phyloP scores from a whole-genome alignment of 257 asterid species.

The Verbascum thapsus region DNA sequence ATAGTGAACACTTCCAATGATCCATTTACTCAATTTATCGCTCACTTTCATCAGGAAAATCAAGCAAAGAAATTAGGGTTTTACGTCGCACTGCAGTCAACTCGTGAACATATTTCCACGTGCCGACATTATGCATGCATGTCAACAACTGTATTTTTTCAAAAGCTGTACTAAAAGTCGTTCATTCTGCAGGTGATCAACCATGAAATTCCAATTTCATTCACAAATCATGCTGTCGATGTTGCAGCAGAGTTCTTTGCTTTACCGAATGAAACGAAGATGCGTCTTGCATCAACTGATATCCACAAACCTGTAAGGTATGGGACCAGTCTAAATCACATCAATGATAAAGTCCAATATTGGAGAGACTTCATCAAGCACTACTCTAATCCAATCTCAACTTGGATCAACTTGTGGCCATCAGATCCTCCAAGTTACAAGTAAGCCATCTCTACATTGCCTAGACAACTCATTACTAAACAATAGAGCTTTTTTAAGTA shows the following conservation, averaged over 20 bases:
- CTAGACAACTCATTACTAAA: background rate
- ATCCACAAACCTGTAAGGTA: slow-evolving; percentile 58
- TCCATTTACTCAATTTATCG: too few species aligned
- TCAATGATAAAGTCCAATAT: slow-evolving; percentile 48
- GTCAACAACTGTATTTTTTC: background rate
- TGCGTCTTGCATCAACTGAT: slow-evolving; percentile 45
- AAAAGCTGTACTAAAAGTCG: background rate
- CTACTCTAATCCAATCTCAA: slow-evolving; percentile 61
- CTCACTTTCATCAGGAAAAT: too few species aligned
- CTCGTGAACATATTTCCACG: background rate
- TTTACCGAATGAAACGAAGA: slow-evolving; percentile 54
- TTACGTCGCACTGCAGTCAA: background rate
- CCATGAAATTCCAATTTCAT: slow-evolving; percentile 53
- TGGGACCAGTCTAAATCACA: slow-evolving; percentile 59
- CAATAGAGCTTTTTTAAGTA: slow-evolving; percentile 4
- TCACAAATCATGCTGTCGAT: slow-evolving; percentile 45
- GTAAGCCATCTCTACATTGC: slow-evolving; percentile 35
- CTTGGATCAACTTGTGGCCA: slow-evolving; percentile 72
- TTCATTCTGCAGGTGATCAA: slow-evolving; percentile 55
- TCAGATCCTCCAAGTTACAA: slow-evolving; percentile 61
- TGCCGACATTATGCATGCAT: slow-evolving; percentile 34
- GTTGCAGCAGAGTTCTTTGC: slow-evolving; percentile 58
- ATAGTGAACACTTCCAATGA: too few species aligned
- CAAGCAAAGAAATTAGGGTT: background rate
- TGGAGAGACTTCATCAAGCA: slow-evolving; percentile 84